Conservation (phyloP, 164 flowering plant species). For the Dillenia suffruticosa region DNA sequence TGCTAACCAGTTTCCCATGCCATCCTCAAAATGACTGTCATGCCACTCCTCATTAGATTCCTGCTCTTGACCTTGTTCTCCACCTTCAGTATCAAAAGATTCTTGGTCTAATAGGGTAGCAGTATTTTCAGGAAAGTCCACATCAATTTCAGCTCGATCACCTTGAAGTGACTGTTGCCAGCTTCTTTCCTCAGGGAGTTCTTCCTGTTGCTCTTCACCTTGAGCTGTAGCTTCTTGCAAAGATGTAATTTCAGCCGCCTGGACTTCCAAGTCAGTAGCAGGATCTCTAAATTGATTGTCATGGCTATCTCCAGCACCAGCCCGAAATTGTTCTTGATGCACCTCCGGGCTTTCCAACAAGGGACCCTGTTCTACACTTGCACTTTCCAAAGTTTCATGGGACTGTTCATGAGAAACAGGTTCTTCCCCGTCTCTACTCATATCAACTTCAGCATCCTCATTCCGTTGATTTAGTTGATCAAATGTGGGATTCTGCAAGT, state of each 20-base stretch:
- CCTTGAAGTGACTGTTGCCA: conserved; percentile 11
- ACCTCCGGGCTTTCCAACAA: no score
- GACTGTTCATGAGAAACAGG: no score
- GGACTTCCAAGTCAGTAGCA: conserved; percentile 8
- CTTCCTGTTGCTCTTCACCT: background rate
- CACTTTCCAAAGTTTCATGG: no score
- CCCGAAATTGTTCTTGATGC: no score
- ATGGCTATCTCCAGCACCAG: no score
- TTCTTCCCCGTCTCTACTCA: no score
- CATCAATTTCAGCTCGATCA: background rate
- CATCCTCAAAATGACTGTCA: conserved; percentile 32
- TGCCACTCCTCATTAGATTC: conserved; percentile 29
- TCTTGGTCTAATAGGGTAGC: conserved; percentile 14
- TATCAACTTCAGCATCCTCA: no score
- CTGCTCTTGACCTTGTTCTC: conserved; percentile 19
- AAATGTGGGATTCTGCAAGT: no score
- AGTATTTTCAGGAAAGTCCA: background rate
- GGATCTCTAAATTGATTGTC: no score
- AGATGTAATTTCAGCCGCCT: conserved; percentile 4
- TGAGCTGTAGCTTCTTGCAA: conserved; percentile 16
- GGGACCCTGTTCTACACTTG: no score
- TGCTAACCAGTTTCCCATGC: conserved; percentile 32
- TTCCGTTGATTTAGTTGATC: no score
- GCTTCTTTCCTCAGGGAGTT: conserved; percentile 14
- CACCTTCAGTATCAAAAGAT: conserved; percentile 13